Base-by-base conservation (phyloP, 306 rosid species). In the Glycine latifolia region DNA sequence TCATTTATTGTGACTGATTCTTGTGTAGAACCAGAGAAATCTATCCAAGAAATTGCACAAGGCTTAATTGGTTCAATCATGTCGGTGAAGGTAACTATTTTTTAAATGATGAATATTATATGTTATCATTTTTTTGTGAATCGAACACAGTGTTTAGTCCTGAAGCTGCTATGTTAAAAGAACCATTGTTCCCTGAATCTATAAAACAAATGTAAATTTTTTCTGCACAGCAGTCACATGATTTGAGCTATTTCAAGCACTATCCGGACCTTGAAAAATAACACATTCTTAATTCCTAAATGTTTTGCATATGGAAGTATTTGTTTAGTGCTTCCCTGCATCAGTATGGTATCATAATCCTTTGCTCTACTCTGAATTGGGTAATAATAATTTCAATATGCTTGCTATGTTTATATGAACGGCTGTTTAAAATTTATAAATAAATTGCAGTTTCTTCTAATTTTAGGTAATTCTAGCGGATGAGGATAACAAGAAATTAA, bases 381-480 rank as follows among this genome's bases (percentile, higher is more conserved):
- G 55, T 43, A 61, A 49, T 68, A 14, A 17, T 44, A 43, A 74
- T 48, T 75, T 17, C 35, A 62, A 60, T 39, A 41, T 62, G 53
- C 26, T 46, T 69, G 10, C 9, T 20, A 26, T 43, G 72, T 79
- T 76, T 66, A 41, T 68, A 73, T 76, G 56, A 56, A 44, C 16
- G 41, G 41, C 35, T 79, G 65, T 66, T 67, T 71, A 49, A 7
- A 53, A 79, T 76, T 47, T 80, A 52, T 47, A 71, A 85, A 47
- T 79, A 84, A 84, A 78, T 75, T 79, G 77, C 33, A 67, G 77
- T 75, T 83, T 68, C 83, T 85, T 84, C 63, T 81, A 72, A 16
- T 88, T 81, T 71, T 82, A 95, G 99, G 93, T 95, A 61, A 89
- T 91, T 75, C 87, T 82, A 87, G 99, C 89, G 15, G 91, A 93